A percentile compares a stretch with the other conserved stretches of the same genome.
Evolutionary conservation across 2,329 filamentous ascomycete species (phyloP).

Genomic region (Phoma sp.): DNA sequence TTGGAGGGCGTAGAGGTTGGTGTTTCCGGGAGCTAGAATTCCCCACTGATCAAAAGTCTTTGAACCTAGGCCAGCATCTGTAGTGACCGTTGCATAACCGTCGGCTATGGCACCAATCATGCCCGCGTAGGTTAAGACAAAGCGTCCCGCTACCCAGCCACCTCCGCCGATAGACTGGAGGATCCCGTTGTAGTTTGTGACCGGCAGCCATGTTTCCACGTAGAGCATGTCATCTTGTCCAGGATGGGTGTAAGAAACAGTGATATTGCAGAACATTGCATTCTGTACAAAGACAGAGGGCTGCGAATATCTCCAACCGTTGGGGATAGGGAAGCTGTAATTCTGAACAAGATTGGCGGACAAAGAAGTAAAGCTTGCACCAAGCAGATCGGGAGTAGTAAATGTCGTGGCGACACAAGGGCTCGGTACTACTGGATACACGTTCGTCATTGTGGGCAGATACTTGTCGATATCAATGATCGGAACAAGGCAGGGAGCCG

Average conservation of each 20-base stretch:
- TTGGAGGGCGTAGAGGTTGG: conserved; percentile 27
- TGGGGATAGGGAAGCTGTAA: neutral
- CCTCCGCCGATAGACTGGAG: conserved; percentile 32
- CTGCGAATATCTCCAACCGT: neutral
- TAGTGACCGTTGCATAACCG: conserved; percentile 30
- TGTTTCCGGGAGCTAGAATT: conserved; percentile 22
- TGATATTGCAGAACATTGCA: conserved; percentile 25
- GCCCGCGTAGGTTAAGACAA: neutral
- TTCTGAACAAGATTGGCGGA: neutral
- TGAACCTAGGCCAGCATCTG: conserved; percentile 20
- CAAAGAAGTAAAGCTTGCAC: neutral
- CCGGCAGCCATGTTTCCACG: conserved; percentile 16
- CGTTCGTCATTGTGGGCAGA: neutral
- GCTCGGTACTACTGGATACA: neutral
- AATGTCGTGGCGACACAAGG: neutral
- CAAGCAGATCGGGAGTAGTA: neutral
- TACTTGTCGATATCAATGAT: neutral
- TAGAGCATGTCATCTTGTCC: conserved; percentile 22
- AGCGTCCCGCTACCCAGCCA: conserved; percentile 28
- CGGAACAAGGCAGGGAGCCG: neutral
- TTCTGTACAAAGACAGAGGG: neutral
- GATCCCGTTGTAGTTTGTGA: conserved; percentile 27
- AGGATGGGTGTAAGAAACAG: conserved; percentile 20
- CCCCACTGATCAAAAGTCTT: conserved; percentile 5
- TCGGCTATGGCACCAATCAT: conserved; percentile 16